Conservation (phyloP, 2,329 filamentous ascomycete species). For the Alternaria arborescens region DNA sequence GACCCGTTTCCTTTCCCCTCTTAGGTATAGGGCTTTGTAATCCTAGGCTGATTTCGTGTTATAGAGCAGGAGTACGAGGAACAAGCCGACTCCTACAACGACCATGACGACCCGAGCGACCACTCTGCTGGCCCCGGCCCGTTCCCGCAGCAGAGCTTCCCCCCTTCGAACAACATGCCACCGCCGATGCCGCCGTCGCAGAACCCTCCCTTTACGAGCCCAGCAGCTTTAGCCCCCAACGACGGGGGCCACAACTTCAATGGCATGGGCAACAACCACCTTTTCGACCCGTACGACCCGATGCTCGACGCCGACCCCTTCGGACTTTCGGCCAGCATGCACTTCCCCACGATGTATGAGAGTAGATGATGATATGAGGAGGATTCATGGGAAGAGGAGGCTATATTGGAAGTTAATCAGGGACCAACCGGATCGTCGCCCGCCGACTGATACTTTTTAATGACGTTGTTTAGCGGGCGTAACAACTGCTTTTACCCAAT, state of each 20-base stretch:
- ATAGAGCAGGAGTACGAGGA: constrained; percentile 98
- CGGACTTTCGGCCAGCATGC: constrained; percentile 92
- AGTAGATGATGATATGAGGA: constrained; percentile 45
- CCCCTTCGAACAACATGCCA: constrained; percentile 55
- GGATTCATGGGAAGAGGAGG: constrained; percentile 17
- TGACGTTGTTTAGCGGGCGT: constrained; percentile 46
- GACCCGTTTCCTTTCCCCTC: constrained; percentile 60
- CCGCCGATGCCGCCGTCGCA: constrained; percentile 50
- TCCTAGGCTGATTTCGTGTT: constrained; percentile 73
- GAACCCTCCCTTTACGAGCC: constrained; percentile 46
- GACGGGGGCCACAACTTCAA: constrained; percentile 52
- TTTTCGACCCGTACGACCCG: constrained; percentile 79
- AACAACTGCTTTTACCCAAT: constrained; percentile 17
- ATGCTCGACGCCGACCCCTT: constrained; percentile 94
- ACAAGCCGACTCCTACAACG: constrained; percentile 80
- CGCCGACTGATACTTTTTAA: constrained; percentile 22
- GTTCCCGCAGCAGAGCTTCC: constrained; percentile 66
- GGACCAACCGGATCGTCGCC: constrained; percentile 4
- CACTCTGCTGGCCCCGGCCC: constrained; percentile 74
- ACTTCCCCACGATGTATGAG: constrained; percentile 81
- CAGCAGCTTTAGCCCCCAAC: constrained; percentile 43
- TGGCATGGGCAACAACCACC: constrained; percentile 59
- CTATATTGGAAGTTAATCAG: constrained; percentile 9
- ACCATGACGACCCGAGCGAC: constrained; percentile 73
- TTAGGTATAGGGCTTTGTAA: constrained; percentile 67